Base-by-base conservation (phyloP, 1,139 yeast genomes). In the Magnusiomyces magnusii region DNA sequence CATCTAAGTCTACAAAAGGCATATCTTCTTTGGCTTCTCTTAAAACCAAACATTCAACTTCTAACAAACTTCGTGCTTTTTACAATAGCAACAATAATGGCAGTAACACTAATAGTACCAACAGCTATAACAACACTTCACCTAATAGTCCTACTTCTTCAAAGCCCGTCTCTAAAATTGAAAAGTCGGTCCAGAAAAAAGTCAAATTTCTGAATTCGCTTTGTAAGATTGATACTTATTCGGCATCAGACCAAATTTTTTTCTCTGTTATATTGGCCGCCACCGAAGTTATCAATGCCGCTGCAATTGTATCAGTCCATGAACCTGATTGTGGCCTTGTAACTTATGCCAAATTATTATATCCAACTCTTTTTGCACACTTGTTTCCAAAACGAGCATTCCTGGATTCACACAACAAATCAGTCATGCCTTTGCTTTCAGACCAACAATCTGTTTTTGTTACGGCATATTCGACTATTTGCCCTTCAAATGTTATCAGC, bases 381-480 rank as follows among this genome's bases (percentile, higher is more conserved):
- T 27, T 62, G 39, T 62, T 60, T 47, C 25, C 62, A 9, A 39
- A 56, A 27, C n/a, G 57, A 13, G 10, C 55, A 47, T 52, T 13
- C 28, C 54, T n/a, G 15, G 41, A 24, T 41, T 53, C 58, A 2
- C 47, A 28, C 51, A 28, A 57, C 34, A 47, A 53, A 1, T 44
- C 55, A 2, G 57, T 41, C 25, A 28, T 54, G 19, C 34, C 39
- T 15, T 42, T 56, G 25, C 47, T 59, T 41, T 54, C 56, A 42
- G 50, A 55, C 2, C 57, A 56, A 13, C 64, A 60, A 50, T 42
- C 51, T 28, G 53, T 57, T 1, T 63, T 61, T 58, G 56, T 62
- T n/a, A 47, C 60, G 9, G 51, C 59, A 3, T 61, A 39, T 34
- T 39, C 63, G 39, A 57, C 61, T n/a, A 27, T 62, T 9, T 53